Evolutionary conservation across 441 rosid genomes (phyloP).

Genomic region (Gossypium schwendimanii): DNA sequence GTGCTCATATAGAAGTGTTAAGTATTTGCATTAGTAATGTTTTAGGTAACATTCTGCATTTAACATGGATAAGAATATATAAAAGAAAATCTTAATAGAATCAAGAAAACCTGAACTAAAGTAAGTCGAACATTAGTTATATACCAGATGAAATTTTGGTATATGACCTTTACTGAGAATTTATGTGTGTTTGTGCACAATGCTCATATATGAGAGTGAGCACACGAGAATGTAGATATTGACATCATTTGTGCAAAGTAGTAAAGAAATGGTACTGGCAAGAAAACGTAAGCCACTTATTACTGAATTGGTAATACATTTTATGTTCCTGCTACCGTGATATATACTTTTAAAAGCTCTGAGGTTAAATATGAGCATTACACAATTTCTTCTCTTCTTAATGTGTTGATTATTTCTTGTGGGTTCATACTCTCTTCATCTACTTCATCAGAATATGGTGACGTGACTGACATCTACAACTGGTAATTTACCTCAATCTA

Average conservation of each 20-base stretch:
- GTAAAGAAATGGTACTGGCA: background rate
- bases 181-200: background rate
- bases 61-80: background rate
- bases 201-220: background rate
- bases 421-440: conserved; percentile 8
- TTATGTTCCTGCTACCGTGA: background rate
- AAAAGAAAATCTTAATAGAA: background rate
- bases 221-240: background rate
- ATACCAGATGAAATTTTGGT: background rate
- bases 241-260: background rate
- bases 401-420: conserved; percentile 4
- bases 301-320: background rate
- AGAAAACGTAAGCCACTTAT: background rate
- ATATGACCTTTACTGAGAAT: background rate
- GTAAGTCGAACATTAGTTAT: background rate
- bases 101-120: background rate
- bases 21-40: background rate
- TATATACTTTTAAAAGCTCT: background rate
- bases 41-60: background rate
- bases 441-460: conserved; percentile 85
- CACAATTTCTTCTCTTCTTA: conserved; percentile 2
- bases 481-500: conserved; percentile 45
- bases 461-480: conserved; percentile 90
- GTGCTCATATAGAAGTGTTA: conserved; percentile 3
- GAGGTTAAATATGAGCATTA: background rate